A percentile compares a stretch with the other conserved stretches of the same genome.
These are phyloP conservation scores for Fusarium coicis DNA, from an alignment of 2,329 filamentous ascomycete genomes.

Conservation along the genomic window DNA sequence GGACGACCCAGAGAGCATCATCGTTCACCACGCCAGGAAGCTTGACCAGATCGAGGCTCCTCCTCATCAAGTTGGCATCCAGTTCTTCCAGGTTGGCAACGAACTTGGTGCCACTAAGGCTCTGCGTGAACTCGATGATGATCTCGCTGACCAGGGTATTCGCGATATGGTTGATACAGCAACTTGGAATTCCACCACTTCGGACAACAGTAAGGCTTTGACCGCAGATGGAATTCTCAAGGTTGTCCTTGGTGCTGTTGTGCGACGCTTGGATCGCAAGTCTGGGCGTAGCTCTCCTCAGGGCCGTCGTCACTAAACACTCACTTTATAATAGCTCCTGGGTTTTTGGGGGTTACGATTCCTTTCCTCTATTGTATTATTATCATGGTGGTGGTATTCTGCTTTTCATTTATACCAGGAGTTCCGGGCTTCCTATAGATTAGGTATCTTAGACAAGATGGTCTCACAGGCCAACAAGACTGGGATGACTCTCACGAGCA, in stretches of 20 bases:
- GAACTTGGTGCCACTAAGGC: conserved; percentile 73
- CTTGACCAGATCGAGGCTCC: conserved; percentile 77
- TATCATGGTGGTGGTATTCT: neutral
- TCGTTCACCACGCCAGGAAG: conserved; percentile 74
- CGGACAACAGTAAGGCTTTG: conserved; percentile 56
- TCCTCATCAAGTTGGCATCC: conserved; percentile 86
- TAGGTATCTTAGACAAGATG: neutral
- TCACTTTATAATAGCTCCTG: neutral
- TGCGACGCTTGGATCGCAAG: conserved; percentile 55
- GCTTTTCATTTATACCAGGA: conserved; percentile 23
- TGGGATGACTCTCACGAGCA: conserved; percentile 6
- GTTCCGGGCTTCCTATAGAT: conserved; percentile 1
- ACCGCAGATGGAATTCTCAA: conserved; percentile 82
- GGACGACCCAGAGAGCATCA: conserved; percentile 79
- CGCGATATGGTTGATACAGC: conserved; percentile 95
- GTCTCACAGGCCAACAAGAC: neutral
- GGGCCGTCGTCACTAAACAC: conserved; percentile 8
- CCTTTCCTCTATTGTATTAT: conserved; percentile 5
- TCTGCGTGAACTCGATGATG: conserved; percentile 80
- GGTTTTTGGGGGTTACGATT: neutral
- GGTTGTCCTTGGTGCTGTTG: conserved; percentile 81
- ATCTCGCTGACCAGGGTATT: conserved; percentile 64
- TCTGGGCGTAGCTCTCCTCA: conserved; percentile 24
- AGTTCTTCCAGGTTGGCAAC: conserved; percentile 94
- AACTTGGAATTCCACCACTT: conserved; percentile 70